Evolutionary conservation across 1,284 basidiomycete genomes (phyloP).

Genomic region (Chalciporus sp.): DNA sequence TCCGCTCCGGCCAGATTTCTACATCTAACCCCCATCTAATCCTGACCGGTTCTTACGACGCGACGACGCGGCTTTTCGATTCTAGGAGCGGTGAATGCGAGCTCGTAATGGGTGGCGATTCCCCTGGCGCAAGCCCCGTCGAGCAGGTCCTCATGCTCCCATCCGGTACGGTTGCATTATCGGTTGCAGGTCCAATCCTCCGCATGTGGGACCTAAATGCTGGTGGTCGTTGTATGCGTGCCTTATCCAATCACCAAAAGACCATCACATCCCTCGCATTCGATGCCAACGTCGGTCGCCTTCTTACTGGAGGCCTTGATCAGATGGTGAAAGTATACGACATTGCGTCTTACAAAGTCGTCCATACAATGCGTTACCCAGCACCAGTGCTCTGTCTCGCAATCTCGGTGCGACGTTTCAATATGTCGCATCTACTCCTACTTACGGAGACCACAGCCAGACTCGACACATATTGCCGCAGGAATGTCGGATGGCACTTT

Average conservation of each 20-base stretch:
- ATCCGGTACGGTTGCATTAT: conserved; percentile 84
- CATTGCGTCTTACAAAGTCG: conserved; percentile 90
- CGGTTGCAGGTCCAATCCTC: conserved; percentile 90
- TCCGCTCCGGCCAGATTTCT: conserved; percentile 89
- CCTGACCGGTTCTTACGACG: conserved; percentile 94
- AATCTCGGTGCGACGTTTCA: conserved; percentile 62
- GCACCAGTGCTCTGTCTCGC: conserved; percentile 90
- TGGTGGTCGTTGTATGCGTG: conserved; percentile 85
- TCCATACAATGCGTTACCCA: conserved; percentile 99
- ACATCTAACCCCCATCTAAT: conserved; percentile 83
- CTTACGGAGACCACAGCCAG: conserved; percentile 60
- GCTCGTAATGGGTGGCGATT: conserved; percentile 75
- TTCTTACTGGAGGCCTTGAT: conserved; percentile 91
- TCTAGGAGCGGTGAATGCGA: conserved; percentile 78
- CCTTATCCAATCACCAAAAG: conserved; percentile 97
- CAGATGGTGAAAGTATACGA: conserved; percentile 99
- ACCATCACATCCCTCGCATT: conserved; percentile 91
- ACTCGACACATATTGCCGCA: conserved; percentile 94
- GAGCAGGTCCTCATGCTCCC: conserved; percentile 96
- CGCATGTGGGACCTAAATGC: conserved; percentile 96
- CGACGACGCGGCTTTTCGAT: conserved; percentile 90
- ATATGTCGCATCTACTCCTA: background rate
- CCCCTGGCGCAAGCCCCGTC: conserved; percentile 65
- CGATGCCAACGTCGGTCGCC: conserved; percentile 72
- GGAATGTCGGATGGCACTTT: conserved; percentile 98